Percentiles rank a stretch among this genome's conserved stretches.
Conservation (phyloP, 129 eudicot genomes). For the sunflower (Helianthus annuus) region DNA sequence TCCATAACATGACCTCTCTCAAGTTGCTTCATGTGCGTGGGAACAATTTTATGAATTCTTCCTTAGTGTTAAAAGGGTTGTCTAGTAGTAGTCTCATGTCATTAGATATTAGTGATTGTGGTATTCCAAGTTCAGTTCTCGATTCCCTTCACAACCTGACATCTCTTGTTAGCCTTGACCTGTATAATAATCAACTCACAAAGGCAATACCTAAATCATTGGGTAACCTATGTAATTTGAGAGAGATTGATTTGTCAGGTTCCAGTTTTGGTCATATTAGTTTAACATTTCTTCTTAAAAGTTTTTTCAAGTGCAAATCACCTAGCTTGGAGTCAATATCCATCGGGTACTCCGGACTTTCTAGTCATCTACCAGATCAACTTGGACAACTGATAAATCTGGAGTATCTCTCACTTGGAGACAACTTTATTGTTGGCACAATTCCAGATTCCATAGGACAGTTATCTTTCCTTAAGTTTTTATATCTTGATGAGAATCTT, state of each 20-base stretch:
- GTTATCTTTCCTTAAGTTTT: not conserved
- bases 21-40: not conserved
- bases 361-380: not conserved
- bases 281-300: constrained; percentile 1
- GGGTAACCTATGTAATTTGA: constrained; percentile 1
- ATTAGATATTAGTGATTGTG: not conserved
- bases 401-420: not conserved
- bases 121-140: not conserved
- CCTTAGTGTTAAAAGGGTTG: not conserved
- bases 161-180: constrained; percentile 8
- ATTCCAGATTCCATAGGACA: constrained; percentile 10
- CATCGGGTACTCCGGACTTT: not conserved
- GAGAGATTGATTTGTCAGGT: not conserved
- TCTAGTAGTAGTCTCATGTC: constrained; percentile 3
- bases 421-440: not conserved
- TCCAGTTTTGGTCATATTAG: not conserved
- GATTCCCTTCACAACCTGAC: constrained; percentile 20
- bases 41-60: not conserved
- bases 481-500: not conserved
- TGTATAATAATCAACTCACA: not conserved
- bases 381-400: not conserved
- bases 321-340: not conserved
- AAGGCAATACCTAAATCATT: not conserved
- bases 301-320: constrained; percentile 8
- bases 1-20: not conserved